A percentile compares a stretch with the other conserved stretches of the same genome.
Conservation (phyloP, 1,284 basidiomycete genomes). For the Pterulicium gracile region DNA sequence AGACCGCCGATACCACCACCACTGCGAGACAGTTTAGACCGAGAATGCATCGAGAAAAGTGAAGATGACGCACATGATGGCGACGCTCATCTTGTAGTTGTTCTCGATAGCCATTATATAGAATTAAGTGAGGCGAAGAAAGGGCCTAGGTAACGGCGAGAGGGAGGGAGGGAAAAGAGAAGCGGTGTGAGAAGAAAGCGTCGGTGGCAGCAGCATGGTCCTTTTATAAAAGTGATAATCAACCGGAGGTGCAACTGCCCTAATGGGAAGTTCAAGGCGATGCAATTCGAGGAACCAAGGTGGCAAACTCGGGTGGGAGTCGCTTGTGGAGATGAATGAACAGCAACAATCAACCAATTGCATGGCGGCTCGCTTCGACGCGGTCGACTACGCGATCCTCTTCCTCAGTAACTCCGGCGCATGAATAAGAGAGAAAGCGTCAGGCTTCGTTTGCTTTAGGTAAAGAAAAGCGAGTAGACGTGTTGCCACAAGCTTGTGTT, state of each 20-base stretch:
- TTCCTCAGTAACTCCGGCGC: no score
- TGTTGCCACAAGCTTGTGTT: no score
- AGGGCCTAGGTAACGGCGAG: neutral
- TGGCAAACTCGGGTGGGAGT: no score
- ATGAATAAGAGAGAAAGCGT: no score
- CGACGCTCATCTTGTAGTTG: neutral
- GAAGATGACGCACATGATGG: neutral
- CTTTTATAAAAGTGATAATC: neutral
- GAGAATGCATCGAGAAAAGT: neutral
- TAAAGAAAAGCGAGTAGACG: no score
- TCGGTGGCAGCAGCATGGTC: neutral
- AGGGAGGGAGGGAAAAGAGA: neutral
- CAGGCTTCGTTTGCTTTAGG: no score
- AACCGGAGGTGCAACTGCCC: neutral
- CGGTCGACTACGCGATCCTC: no score
- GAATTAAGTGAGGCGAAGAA: neutral
- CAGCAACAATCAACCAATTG: no score
- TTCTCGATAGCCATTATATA: neutral
- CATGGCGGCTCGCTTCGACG: no score
- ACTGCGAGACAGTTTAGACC: conserved; percentile 29
- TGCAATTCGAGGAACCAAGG: neutral
- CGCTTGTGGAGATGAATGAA: no score
- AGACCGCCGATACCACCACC: conserved; percentile 46
- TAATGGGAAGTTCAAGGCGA: neutral
- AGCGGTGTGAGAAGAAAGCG: neutral